Evolutionary conservation across 805 yeast genomes (phyloP).

Genomic region (Hanseniaspora vineae): DNA sequence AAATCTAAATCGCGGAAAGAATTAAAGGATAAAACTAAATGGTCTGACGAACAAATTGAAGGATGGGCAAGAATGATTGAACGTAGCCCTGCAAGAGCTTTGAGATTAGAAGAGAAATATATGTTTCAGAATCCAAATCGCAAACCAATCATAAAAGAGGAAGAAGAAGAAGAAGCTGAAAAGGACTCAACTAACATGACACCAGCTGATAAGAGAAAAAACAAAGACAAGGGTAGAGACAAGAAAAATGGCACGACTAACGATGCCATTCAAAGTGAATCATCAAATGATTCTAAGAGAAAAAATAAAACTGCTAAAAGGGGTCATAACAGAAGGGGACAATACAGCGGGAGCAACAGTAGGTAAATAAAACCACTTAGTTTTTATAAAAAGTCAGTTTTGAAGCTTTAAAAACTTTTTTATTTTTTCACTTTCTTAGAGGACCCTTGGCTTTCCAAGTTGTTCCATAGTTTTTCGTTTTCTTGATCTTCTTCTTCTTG

Average conservation of each 20-base stretch:
- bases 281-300: conserved; percentile 33
- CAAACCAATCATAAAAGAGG: conserved; percentile 8
- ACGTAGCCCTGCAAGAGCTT: conserved; percentile 49
- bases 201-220: conserved; percentile 1
- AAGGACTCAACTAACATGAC: too few species aligned
- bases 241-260: conserved; percentile 1
- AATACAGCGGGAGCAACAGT: conserved; percentile 50
- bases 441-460: conserved; percentile 9
- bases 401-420: neutral
- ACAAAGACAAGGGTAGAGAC: conserved; percentile 1
- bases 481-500: conserved; percentile 21
- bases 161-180: conserved; percentile 7
- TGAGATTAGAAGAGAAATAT: conserved; percentile 48
- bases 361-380: too few species aligned
- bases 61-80: conserved; percentile 80
- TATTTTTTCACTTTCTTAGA: neutral
- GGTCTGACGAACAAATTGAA: conserved; percentile 88
- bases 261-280: conserved; percentile 13
- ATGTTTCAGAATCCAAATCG: conserved; percentile 24
- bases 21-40: conserved; percentile 39
- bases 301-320: conserved; percentile 43
- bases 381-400: too few species aligned
- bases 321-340: conserved; percentile 54
- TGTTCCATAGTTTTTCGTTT: conserved; percentile 24
- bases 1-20: conserved; percentile 37